Evolutionary conservation across 148 eudicot species (phyloP), one percentile per base, ranked within the genome.

Genomic region (Camellia lanceoleosa): DNA sequence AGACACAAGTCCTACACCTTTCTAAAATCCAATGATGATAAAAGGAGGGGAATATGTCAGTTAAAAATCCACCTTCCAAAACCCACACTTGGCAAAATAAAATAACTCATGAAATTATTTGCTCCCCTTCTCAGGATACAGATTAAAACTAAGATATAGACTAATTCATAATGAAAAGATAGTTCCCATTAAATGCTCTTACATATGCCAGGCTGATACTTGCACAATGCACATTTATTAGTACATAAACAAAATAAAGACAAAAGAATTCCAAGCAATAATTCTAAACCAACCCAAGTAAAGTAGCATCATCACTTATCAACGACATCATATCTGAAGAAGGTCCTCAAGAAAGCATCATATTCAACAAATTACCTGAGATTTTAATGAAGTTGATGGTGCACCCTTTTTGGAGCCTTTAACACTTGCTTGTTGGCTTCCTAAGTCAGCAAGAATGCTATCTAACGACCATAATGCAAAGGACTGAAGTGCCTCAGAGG

Each of bases 341-440:
- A 56, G 51, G 59, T 58, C 18, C 38, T 59, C 23, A 67, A n/a
- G 67, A 59, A 42, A 20, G 51, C 3, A 54, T 11, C 44, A 60
- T 1, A 54, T 58, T 68, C 4, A 59, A 16, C 47, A 58, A 47
- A 16, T 67, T 87, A 90, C 97, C 95, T 89, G 93, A 77, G 97
- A 93, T 84, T 90, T 93, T 46, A 94, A 91, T 68, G 95, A 81
- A 55, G 85, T 81, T 65, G 87, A 87, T 74, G 82, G 92, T 71
- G 69, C 81, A 56, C 87, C 91, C 84, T 90, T 91, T 65, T 91
- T 93, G 71, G 93, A 82, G 70, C 88, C 92, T 81, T 93, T 93
- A 6, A 52, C 81, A 74, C 77, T 84, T 58, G 84, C 78, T 5
- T 83, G 88, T 49, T 90, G 95, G 79, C 70, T 76, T 19, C 87